These are phyloP conservation scores for Apiospora hydei DNA, from an alignment of 2,329 filamentous ascomycete genomes.

Conservation along the genomic window DNA sequence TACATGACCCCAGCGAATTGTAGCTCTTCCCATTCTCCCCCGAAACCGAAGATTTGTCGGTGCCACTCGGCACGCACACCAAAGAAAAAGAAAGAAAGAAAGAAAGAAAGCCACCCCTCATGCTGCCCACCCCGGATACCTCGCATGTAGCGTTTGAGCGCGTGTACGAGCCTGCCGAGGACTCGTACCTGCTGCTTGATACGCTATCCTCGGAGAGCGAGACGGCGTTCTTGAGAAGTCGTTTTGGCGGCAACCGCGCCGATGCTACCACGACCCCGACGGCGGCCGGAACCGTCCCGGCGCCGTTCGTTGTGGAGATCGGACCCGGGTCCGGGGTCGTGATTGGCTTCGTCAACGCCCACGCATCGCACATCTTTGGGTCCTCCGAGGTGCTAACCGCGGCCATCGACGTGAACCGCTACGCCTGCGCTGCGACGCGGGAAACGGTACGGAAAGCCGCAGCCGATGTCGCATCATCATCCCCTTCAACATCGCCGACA, in stretches of 20 bases:
- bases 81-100: too few relatives aligned
- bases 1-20: constrained; percentile 4
- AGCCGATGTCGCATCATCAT: constrained; percentile 41
- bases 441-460: constrained; percentile 68
- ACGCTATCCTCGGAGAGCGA: constrained; percentile 80
- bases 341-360: constrained; percentile 84
- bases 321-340: constrained; percentile 94
- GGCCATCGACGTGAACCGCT: constrained; percentile 83
- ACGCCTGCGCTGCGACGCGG: constrained; percentile 79
- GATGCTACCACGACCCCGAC: constrained; percentile 29
- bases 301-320: constrained; percentile 80
- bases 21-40: not conserved
- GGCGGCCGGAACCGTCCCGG: constrained; percentile 38
- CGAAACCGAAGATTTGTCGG: constrained; percentile 2
- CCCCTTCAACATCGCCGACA: too few relatives aligned
- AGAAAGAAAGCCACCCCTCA: constrained; percentile 45
- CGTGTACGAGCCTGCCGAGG: constrained; percentile 95
- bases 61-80: not conserved
- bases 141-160: constrained; percentile 88
- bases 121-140: constrained; percentile 94
- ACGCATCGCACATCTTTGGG: constrained; percentile 76
- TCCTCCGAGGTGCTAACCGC: constrained; percentile 73
- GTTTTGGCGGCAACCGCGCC: constrained; percentile 56
- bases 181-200: constrained; percentile 93
- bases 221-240: constrained; percentile 69